A percentile compares a stretch with the other conserved stretches of the same genome.
These are phyloP conservation scores for Elaeis oleifera DNA, from an alignment of 202 grass and related monocot species.

Conservation along the genomic window DNA sequence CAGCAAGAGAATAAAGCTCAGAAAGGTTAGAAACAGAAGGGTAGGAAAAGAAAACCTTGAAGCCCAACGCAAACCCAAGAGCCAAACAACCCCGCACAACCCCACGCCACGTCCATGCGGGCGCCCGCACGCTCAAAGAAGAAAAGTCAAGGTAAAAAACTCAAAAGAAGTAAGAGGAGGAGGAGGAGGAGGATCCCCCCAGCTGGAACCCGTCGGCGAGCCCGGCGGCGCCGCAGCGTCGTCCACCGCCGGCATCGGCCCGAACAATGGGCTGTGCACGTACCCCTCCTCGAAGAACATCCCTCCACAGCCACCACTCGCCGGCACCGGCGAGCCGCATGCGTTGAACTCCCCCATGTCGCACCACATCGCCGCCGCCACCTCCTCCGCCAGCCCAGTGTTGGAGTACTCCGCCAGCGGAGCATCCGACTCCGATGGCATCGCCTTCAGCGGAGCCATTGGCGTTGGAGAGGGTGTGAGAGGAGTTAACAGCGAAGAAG, in stretches of 20 bases:
- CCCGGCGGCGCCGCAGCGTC: slow-evolving; percentile 18
- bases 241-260: slow-evolving; percentile 67
- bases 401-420: neutral
- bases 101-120: too few species aligned
- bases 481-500: too few species aligned
- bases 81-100: too few species aligned
- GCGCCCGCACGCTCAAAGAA: too few species aligned
- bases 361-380: slow-evolving; percentile 34
- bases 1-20: too few species aligned
- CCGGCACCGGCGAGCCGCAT: slow-evolving; percentile 23
- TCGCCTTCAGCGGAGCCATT: neutral
- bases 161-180: slow-evolving; percentile 50
- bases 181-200: slow-evolving; percentile 43
- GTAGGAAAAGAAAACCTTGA: too few species aligned
- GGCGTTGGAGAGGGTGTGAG: slow-evolving; percentile 16
- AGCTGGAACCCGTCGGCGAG: slow-evolving; percentile 72
- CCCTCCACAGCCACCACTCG: slow-evolving; percentile 28
- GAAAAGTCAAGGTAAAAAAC: neutral
- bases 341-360: slow-evolving; percentile 42
- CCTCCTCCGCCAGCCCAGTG: slow-evolving; percentile 3
- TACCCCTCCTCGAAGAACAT: slow-evolving; percentile 90
- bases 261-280: slow-evolving; percentile 83
- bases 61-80: too few species aligned
- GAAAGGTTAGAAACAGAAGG: too few species aligned
- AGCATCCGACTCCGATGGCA: neutral